Base-by-base conservation (phyloP, 2,329 filamentous ascomycete species). In the Pseudonectria foliicola region DNA sequence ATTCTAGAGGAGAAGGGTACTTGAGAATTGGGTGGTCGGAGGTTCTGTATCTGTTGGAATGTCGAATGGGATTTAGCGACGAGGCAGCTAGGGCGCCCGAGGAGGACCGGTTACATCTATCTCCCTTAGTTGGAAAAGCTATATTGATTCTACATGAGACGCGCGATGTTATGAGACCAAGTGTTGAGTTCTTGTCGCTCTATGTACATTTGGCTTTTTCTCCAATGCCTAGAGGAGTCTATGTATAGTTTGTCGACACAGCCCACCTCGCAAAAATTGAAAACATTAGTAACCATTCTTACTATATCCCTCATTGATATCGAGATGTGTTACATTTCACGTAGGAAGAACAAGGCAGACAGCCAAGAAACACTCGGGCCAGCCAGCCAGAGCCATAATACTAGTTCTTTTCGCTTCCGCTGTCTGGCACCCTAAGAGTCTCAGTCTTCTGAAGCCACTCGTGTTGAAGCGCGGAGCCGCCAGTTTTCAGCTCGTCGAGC, bases 401-500 rank as follows among this genome's bases (percentile, higher is more conserved):
- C 6, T 16, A 11, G 10, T 5, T 14, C 14, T 7, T 14, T 6
- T 13, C 4, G 10, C 14, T 29, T 14, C 6, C 14, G 27, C 5
- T 29, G 7, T 21, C 18, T 5, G 18, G 18, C 18, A 21, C 18
- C 18, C 8, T 21, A 6, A 21, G 18, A 8, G 18, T 8, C 13
- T 32, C 13, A 6, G 18, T 21, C 14, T 45, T 37, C 6, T 41
- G 28, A n/a, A 38, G 27, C 48, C 44, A 50, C 21, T 31, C 30
- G 16, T 43, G 42, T 24, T 31, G 27, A 13, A 44, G 13, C 8
- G 29, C 29, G 11, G 39, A 13, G 2, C 48, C 48, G 7, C 43
- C 48, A 25, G 31, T 24, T 10, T 45, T 40, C 18, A 50, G 25
- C 15, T 54, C 44, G 10, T 39, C 25, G 4, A 53, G 27, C 16